Evolutionary conservation across 148 eudicot species (phyloP), one percentile per base, ranked within the genome.

Genomic region (Drosera capensis): DNA sequence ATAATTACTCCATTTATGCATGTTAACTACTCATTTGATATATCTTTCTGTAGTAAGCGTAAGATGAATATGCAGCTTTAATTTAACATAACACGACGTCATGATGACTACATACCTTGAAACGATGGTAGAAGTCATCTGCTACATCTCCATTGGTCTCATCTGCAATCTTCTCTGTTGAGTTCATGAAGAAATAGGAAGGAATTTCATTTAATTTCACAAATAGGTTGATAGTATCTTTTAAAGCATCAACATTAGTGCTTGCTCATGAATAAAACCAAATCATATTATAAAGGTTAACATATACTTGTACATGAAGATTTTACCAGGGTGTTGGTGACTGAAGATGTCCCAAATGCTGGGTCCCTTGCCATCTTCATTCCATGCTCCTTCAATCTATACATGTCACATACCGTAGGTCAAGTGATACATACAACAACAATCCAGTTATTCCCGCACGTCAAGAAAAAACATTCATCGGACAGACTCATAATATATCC

Each of bases 291-390:
- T 3, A 45, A 8, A 45, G n/a, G n/a, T 9, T 28, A 9, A 22
- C 3, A 14, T 23, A 51, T 39, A 52, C 56, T 46, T 18, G 56
- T n/a, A n/a, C n/a, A n/a, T n/a, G n/a, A n/a, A n/a, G n/a, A n/a
- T n/a, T n/a, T n/a, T n/a, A n/a, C n/a, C n/a, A n/a, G n/a, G 56
- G 14, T 52, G 46, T 25, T 38, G 20, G 9, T 40, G 13, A 14
- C 34, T 40, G 45, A 52, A 52, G 31, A 25, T 19, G 25, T 52
- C 56, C 56, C 56, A 52, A 8, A 15, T 25, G 36, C 46, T 52
- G 9, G 5, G 45, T n/a, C 23, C 45, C 45, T 21, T 46, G 20
- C 0, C 45, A 15, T 39, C 43, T 37, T 49, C 43, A 22, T 40
- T n/a, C 25, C 25, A 40, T 40, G 45, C 45, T 21, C 45, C 45